Conservation (phyloP, 1,284 basidiomycete species). For the Fomitopsis pinicola region DNA sequence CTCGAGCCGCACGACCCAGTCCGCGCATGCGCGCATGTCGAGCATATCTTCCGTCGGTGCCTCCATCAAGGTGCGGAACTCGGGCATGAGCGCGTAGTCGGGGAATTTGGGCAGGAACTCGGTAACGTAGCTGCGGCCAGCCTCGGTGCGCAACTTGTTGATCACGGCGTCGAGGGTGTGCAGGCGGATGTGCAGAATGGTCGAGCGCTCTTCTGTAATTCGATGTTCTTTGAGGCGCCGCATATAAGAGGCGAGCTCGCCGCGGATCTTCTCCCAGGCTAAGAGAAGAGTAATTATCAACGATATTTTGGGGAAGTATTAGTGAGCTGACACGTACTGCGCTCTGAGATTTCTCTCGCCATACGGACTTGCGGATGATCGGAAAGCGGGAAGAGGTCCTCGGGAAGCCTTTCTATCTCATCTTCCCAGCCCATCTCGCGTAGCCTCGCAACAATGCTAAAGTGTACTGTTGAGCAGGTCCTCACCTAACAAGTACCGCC, state of each 20-base stretch:
- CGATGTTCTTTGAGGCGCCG: not conserved
- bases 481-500: not conserved
- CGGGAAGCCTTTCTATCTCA: not conserved
- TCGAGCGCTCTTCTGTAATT: not conserved
- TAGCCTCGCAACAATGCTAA: not conserved
- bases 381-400: not conserved
- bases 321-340: not conserved
- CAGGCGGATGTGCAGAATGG: not conserved
- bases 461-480: not conserved
- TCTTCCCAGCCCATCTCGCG: slow-evolving; percentile 2
- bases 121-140: not conserved
- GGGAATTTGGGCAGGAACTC: slow-evolving; percentile 1
- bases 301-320: not conserved
- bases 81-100: slow-evolving; percentile 4
- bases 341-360: not conserved
- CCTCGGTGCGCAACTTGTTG: not conserved
- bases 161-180: not conserved
- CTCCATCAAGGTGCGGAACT: slow-evolving; percentile 2
- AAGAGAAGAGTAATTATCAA: not conserved
- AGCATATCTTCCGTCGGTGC: not conserved
- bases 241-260: not conserved
- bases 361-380: not conserved
- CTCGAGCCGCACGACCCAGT: not conserved
- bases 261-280: slow-evolving; percentile 3
- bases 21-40: no score